These are phyloP conservation scores for Xylariaceae sp. DNA, from an alignment of 2,329 filamentous ascomycete species.

Conservation along the genomic window DNA sequence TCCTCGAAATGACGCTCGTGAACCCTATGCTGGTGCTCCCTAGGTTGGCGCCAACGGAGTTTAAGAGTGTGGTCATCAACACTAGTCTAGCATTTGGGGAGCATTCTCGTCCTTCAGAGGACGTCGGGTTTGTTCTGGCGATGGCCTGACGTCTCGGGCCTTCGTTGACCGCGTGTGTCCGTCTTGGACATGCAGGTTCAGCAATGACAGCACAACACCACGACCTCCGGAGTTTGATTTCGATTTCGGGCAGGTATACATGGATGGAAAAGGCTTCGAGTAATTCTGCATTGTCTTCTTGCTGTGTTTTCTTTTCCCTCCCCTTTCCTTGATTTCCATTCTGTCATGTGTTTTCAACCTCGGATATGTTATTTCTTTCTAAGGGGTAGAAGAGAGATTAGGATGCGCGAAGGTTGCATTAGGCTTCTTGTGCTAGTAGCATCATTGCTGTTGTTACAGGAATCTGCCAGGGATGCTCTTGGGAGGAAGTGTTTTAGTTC, in stretches of 20 bases:
- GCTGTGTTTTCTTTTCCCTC: conserved; percentile 9
- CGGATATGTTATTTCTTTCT: conserved; percentile 16
- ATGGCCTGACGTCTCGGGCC: conserved; percentile 16
- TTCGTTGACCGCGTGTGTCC: conserved; percentile 24
- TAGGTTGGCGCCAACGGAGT: conserved; percentile 20
- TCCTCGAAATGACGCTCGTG: conserved; percentile 39
- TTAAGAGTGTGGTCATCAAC: conserved; percentile 21
- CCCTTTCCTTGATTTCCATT: conserved; percentile 8
- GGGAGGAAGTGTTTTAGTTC: conserved; percentile 25
- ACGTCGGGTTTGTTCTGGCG: conserved; percentile 21
- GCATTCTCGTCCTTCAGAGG: conserved; percentile 16
- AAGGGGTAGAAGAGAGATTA: conserved; percentile 16
- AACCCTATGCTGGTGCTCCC: conserved; percentile 40
- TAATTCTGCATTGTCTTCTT: conserved; percentile 28
- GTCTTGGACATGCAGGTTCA: conserved; percentile 29
- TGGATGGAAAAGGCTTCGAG: conserved; percentile 33
- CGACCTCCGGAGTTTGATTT: conserved; percentile 32
- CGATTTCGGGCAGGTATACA: conserved; percentile 30
- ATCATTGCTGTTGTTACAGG: conserved; percentile 22
- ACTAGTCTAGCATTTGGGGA: conserved; percentile 27
- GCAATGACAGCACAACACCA: conserved; percentile 30
- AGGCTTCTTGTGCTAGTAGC: conserved; percentile 19
- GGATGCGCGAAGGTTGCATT: conserved; percentile 23
- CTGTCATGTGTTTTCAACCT: conserved; percentile 12
- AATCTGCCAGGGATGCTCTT: conserved; percentile 20